A percentile compares a stretch with the other conserved stretches of the same genome.
Conservation (phyloP, 2,329 filamentous ascomycete species). For the Fusarium anthophilum region DNA sequence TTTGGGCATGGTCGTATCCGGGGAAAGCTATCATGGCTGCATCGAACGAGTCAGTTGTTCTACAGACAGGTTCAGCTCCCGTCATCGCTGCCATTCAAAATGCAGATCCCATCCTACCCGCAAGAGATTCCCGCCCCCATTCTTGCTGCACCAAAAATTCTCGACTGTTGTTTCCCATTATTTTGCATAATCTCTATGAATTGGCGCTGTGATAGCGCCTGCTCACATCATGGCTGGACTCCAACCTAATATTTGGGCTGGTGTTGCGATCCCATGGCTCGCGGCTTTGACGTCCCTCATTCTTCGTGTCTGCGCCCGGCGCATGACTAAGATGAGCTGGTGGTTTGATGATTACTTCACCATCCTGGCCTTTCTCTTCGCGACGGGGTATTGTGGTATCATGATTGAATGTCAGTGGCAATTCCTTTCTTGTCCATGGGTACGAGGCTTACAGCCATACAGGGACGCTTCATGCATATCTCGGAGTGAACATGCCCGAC, state of each 20-base stretch:
- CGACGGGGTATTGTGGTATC: slow-evolving; percentile 26
- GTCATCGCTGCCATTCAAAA: neutral
- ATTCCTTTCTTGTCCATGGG: neutral
- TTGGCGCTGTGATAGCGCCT: neutral
- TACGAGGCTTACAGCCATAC: neutral
- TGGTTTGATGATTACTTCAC: slow-evolving; percentile 40
- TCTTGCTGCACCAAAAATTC: neutral
- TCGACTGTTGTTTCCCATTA: neutral
- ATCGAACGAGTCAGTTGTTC: neutral
- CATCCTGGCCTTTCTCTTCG: slow-evolving; percentile 33
- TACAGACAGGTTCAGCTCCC: neutral
- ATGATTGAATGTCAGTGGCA: slow-evolving; percentile 28
- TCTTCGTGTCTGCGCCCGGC: slow-evolving; percentile 29
- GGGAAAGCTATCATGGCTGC: neutral
- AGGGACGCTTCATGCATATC: slow-evolving; percentile 36
- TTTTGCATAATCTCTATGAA: neutral
- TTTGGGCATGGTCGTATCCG: neutral
- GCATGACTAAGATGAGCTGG: slow-evolving; percentile 35
- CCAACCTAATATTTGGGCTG: slow-evolving; percentile 33
- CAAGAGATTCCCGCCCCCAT: neutral
- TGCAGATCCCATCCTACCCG: neutral
- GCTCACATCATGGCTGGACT: slow-evolving; percentile 34
- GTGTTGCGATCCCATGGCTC: slow-evolving; percentile 34
- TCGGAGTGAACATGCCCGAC: slow-evolving; percentile 30
- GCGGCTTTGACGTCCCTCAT: slow-evolving; percentile 28